phyloP scores from a whole-genome alignment of 768 basidiomycete genomes.

The Sarcodon aspratus region DNA sequence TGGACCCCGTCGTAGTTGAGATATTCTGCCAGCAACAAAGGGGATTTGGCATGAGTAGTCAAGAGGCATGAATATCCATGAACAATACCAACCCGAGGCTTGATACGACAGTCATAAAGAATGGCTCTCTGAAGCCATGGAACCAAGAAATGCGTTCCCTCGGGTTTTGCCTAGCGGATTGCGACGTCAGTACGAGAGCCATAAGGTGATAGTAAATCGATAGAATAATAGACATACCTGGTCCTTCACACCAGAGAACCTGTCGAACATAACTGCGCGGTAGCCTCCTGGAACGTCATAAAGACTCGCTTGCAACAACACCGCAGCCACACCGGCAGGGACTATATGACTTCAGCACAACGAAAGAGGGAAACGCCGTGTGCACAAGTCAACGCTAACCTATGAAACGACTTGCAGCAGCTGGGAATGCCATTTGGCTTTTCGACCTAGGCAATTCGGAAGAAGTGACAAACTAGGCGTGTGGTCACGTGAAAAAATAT shows the following conservation, averaged over 20 bases:
- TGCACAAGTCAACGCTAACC: conserved; percentile 20
- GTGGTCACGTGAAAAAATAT: not conserved
- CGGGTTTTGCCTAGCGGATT: conserved; percentile 56
- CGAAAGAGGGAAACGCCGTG: not conserved
- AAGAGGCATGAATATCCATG: not conserved
- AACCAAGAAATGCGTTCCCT: conserved; percentile 93
- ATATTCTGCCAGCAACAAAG: conserved; percentile 59
- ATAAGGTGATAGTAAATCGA: not conserved
- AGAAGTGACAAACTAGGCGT: not conserved
- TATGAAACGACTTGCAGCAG: conserved; percentile 35
- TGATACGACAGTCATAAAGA: conserved; percentile 94
- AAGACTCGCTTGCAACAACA: conserved; percentile 34
- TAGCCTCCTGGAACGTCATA: conserved; percentile 73
- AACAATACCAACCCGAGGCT: conserved; percentile 63
- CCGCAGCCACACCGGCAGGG: conserved; percentile 44
- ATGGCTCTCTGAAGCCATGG: conserved; percentile 96
- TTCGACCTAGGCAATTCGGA: not conserved
- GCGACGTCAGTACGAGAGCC: not conserved
- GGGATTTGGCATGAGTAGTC: not conserved
- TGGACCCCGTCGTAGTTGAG: conserved; percentile 96
- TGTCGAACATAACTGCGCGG: conserved; percentile 96
- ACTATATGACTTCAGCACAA: conserved; percentile 41
- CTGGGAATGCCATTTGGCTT: conserved; percentile 35
- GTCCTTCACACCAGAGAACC: conserved; percentile 85
- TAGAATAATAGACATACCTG: conserved; percentile 31